Evolutionary conservation across 116 monocot genomes (phyloP).

Genomic region (Iris pallida): DNA sequence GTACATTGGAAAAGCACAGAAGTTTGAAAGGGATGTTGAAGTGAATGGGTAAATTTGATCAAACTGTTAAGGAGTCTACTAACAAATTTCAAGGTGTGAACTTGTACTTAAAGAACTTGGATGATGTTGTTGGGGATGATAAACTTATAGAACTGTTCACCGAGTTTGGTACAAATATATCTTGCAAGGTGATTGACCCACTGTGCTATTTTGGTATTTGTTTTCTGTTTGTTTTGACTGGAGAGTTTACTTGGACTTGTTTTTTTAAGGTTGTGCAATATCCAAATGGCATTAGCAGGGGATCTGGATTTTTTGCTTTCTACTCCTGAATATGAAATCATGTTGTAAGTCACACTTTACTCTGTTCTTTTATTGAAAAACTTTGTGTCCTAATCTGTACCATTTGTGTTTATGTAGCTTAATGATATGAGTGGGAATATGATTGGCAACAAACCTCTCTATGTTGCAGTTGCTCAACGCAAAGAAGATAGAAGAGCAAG

Average conservation of each 20-base stretch:
- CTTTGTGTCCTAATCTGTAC: background rate
- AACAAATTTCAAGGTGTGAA: constrained; percentile 68
- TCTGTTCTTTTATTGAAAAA: background rate
- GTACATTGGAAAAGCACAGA: constrained; percentile 95
- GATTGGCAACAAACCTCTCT: constrained; percentile 78
- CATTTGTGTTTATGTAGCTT: constrained; percentile 33
- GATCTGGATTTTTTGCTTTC: constrained; percentile 97
- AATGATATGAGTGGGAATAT: constrained; percentile 84
- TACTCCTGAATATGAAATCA: constrained; percentile 70
- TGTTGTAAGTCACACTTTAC: constrained; percentile 43
- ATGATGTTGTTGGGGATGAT: constrained; percentile 78
- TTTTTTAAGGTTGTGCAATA: constrained; percentile 76
- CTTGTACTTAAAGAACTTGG: constrained; percentile 87
- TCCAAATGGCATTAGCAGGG: constrained; percentile 69
- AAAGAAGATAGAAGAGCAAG: constrained; percentile 91
- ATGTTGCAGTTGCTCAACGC: constrained; percentile 87
- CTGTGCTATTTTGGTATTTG: background rate
- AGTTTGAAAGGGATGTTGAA: constrained; percentile 81
- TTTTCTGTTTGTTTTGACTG: background rate
- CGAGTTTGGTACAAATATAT: constrained; percentile 69
- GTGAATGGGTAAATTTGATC: constrained; percentile 71
- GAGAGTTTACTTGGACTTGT: background rate
- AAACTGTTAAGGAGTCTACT: constrained; percentile 50
- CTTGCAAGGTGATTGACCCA: constrained; percentile 58
- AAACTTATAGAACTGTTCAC: constrained; percentile 68